phyloP scores from a whole-genome alignment of 257 asterid species.

The Prunella vulgaris region DNA sequence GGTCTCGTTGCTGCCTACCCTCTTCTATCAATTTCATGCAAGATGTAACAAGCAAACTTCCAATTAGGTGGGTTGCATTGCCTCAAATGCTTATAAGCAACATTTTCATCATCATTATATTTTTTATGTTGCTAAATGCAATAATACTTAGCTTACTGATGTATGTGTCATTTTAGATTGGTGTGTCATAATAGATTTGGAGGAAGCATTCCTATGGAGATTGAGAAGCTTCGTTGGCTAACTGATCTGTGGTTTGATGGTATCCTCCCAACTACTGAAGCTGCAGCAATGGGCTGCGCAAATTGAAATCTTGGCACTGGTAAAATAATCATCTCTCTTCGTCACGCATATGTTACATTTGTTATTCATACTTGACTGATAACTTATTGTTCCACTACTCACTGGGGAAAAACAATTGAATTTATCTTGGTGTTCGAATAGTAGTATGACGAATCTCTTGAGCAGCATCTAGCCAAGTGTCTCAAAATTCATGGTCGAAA shows the following conservation, averaged over 20 bases:
- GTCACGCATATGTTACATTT: not conserved
- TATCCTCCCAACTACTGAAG: constrained; percentile 38
- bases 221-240: constrained; percentile 57
- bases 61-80: constrained; percentile 60
- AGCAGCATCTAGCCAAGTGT: constrained; percentile 46
- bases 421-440: constrained; percentile 1
- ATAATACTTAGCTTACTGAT: constrained; percentile 14
- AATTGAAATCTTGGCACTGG: constrained; percentile 83
- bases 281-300: constrained; percentile 43
- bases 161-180: constrained; percentile 43
- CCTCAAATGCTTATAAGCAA: constrained; percentile 57
- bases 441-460: constrained; percentile 15
- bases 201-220: constrained; percentile 66
- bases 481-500: too few relatives aligned
- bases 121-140: not conserved
- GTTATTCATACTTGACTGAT: not conserved
- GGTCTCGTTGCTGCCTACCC: too few relatives aligned
- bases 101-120: not conserved
- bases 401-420: not conserved
- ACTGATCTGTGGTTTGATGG: constrained; percentile 53
- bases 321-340: constrained; percentile 23
- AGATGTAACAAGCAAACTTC: too few relatives aligned
- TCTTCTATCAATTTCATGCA: too few relatives aligned
- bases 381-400: not conserved
- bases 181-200: constrained; percentile 64